Conservation (phyloP, 306 rosid genomes). For the Trifolium dubium region DNA sequence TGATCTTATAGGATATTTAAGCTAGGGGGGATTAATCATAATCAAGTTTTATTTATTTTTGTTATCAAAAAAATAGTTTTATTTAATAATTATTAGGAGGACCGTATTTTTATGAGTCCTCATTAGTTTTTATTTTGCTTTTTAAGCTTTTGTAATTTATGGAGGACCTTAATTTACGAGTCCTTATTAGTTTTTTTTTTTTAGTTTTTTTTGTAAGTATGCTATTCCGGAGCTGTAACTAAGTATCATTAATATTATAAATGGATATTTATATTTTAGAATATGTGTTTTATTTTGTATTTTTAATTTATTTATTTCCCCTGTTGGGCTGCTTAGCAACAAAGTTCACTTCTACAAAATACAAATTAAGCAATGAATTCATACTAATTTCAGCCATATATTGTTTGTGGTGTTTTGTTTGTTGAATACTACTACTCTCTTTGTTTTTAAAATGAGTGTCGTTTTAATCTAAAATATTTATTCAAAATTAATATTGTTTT, state of each 20-base stretch:
- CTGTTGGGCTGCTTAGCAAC: too few relatives aligned
- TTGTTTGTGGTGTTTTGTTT: too few relatives aligned
- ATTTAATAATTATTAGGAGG: neutral
- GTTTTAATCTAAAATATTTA: too few relatives aligned
- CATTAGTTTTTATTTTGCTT: neutral
- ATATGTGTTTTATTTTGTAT: too few relatives aligned
- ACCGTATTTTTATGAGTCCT: neutral
- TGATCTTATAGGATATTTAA: neutral
- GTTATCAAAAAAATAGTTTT: too few relatives aligned
- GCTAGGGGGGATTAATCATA: neutral
- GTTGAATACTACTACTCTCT: too few relatives aligned
- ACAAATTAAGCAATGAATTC: too few relatives aligned
- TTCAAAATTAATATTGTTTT: too few relatives aligned
- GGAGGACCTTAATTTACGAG: constrained; percentile 41
- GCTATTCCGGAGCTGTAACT: neutral
- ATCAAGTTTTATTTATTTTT: neutral
- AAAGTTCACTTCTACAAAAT: too few relatives aligned
- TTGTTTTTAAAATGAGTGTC: too few relatives aligned
- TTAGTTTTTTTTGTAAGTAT: neutral
- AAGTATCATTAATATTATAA: constrained; percentile 12
- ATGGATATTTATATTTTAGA: constrained; percentile 19
- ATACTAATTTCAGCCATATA: too few relatives aligned
- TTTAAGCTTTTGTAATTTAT: neutral
- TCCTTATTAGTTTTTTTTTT: neutral
- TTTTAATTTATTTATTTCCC: too few relatives aligned